Percentiles rank a stretch among this genome's conserved stretches.
Evolutionary conservation across 805 yeast species (phyloP).

Genomic region (Yamadazyma sp.): DNA sequence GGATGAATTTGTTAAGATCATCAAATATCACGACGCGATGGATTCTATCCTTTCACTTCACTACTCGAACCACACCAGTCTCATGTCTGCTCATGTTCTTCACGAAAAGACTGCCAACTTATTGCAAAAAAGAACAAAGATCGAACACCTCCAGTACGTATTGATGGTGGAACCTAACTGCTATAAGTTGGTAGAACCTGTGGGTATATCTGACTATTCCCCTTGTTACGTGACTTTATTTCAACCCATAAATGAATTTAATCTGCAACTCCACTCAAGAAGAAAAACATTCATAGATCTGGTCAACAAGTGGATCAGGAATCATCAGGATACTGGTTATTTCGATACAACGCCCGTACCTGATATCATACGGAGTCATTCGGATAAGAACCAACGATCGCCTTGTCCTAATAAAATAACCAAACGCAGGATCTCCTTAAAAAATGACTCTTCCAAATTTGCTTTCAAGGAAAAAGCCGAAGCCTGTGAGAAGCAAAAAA

Average conservation of each 20-base stretch:
- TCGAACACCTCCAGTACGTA: slow-evolving; percentile 19
- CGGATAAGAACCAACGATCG: slow-evolving; percentile 8
- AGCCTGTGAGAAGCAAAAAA: slow-evolving; percentile 16
- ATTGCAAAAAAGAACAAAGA: slow-evolving; percentile 19
- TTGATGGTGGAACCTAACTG: slow-evolving; percentile 18
- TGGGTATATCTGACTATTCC: slow-evolving; percentile 12
- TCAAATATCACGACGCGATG: slow-evolving; percentile 22
- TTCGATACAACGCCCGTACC: slow-evolving; percentile 8
- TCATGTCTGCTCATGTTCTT: slow-evolving; percentile 24
- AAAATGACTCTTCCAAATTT: slow-evolving; percentile 38
- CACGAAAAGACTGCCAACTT: slow-evolving; percentile 22
- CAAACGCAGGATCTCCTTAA: slow-evolving; percentile 22
- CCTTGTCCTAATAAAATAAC: slow-evolving; percentile 18
- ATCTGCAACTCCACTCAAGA: slow-evolving; percentile 14
- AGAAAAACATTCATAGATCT: slow-evolving; percentile 19
- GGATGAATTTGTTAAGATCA: not conserved
- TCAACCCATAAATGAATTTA: slow-evolving; percentile 12
- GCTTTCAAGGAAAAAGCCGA: slow-evolving; percentile 31
- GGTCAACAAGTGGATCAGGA: slow-evolving; percentile 24
- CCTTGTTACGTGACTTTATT: slow-evolving; percentile 15
- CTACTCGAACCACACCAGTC: slow-evolving; percentile 30
- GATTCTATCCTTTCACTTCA: slow-evolving; percentile 35
- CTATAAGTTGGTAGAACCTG: slow-evolving; percentile 12
- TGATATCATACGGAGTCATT: slow-evolving; percentile 7
- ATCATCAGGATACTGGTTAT: slow-evolving; percentile 15